Base-by-base conservation (phyloP, 805 yeast genomes). In the Teunomyces cretensis region DNA sequence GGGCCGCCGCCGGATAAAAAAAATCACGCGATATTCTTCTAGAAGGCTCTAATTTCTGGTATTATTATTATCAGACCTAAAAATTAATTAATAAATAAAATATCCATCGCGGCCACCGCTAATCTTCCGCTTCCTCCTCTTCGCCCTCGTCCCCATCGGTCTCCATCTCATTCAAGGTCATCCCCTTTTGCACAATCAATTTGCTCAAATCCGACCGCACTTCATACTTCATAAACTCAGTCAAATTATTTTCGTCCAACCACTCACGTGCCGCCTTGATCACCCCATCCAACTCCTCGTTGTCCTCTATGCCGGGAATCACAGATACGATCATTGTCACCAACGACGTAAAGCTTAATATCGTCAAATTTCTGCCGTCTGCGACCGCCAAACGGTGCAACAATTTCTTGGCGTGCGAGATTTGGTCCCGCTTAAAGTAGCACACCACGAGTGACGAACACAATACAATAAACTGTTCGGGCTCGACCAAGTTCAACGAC, bases 381-480 rank as follows among this genome's bases (percentile, higher is more conserved):
- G 47, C 38, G 24, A 63, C 49, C 12, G 47, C 45, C 40, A 71
- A 54, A 44, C 60, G 53, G 16, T 54, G 56, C 35, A 69, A 52
- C 31, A 68, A 54, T 45, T 52, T 47, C 6, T 43, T 33, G 14
- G 60, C 55, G 32, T 63, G 53, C 24, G 45, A 45, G 6, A 39
- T 38, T 32, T 62, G 56, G 6, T 57, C 50, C 8, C 50, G 40
- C 30, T 50, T 42, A 42, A 49, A 46, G 47, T 59, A 65, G 45
- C 54, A 58, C 3, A 54, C 38, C 6, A 63, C 52, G 30, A 67
- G 51, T 7, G 67, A 56, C n/a, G 62, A 45, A 1, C 59, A 50
- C 38, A 69, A 52, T 1, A 66, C 59, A n/a, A 66, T 57, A 37
- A 60, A 64, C 44, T 68, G 65, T 38, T 70, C 74, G 35, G 63